Percentiles rank a stretch among this genome's conserved stretches.
Conservation (phyloP, 352 stramenopile species). For the Pythium rhizo-oryzae region DNA sequence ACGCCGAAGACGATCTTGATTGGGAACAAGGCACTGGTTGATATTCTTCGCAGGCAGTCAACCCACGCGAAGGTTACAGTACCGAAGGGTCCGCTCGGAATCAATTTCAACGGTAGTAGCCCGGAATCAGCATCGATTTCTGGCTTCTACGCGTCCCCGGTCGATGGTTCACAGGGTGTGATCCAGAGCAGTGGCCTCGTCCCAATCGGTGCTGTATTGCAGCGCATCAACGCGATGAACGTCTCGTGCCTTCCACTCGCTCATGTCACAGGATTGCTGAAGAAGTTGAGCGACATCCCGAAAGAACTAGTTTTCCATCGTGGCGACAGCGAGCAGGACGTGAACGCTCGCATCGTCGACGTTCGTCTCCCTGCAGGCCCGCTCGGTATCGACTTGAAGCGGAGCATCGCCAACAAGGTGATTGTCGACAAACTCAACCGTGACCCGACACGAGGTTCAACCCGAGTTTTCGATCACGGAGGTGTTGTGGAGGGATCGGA, state of each 20-base stretch:
- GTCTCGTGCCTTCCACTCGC: slow-evolving; percentile 48
- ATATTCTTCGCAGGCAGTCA: slow-evolving; percentile 29
- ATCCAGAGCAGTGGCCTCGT: slow-evolving; percentile 44
- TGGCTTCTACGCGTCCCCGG: slow-evolving; percentile 41
- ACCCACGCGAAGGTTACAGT: slow-evolving; percentile 28
- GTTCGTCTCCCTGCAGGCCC: slow-evolving; percentile 45
- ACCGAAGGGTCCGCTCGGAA: slow-evolving; percentile 41
- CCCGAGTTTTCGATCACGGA: slow-evolving; percentile 42
- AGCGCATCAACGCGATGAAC: slow-evolving; percentile 54
- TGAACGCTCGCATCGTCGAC: slow-evolving; percentile 35
- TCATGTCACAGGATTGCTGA: slow-evolving; percentile 45
- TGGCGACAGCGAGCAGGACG: slow-evolving; percentile 15
- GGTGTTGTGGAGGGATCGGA: slow-evolving; percentile 52
- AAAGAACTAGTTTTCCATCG: slow-evolving; percentile 46
- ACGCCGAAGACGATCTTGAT: slow-evolving; percentile 47
- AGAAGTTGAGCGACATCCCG: slow-evolving; percentile 41
- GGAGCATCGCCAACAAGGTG: slow-evolving; percentile 39
- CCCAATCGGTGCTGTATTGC: slow-evolving; percentile 40
- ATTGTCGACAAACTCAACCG: slow-evolving; percentile 51
- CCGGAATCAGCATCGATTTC: slow-evolving; percentile 35
- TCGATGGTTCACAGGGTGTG: slow-evolving; percentile 31
- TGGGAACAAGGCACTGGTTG: slow-evolving; percentile 38
- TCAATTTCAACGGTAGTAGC: slow-evolving; percentile 50
- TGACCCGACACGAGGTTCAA: slow-evolving; percentile 37
- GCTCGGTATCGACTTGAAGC: slow-evolving; percentile 59